These are phyloP conservation scores for Penicillium ochrochloron DNA, from an alignment of 495 filamentous ascomycete species.

Conservation along the genomic window DNA sequence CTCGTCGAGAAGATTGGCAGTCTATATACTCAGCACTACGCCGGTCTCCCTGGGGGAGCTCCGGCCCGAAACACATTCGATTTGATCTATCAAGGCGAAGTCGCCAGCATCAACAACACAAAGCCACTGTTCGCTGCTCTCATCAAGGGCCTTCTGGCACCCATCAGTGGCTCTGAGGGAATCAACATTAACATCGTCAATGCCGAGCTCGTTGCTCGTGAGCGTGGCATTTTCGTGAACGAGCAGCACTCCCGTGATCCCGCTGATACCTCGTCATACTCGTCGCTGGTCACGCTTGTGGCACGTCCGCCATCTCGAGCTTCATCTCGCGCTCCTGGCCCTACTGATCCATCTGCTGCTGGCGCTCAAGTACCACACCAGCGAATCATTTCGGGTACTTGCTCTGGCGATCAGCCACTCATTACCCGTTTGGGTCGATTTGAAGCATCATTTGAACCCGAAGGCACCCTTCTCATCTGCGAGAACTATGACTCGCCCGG, in stretches of 20 bases:
- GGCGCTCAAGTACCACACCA: slow-evolving; percentile 29
- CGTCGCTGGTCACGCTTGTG: slow-evolving; percentile 64
- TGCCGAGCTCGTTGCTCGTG: slow-evolving; percentile 66
- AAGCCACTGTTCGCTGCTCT: slow-evolving; percentile 71
- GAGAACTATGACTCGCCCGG: slow-evolving; percentile 74
- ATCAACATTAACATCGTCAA: slow-evolving; percentile 77
- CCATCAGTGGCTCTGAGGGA: slow-evolving; percentile 60
- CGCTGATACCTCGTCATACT: slow-evolving; percentile 53
- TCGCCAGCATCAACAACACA: slow-evolving; percentile 65
- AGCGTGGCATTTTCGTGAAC: slow-evolving; percentile 70
- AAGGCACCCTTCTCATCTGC: slow-evolving; percentile 66
- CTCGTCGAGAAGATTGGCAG: slow-evolving; percentile 72
- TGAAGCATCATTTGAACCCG: slow-evolving; percentile 63
- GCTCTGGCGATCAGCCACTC: slow-evolving; percentile 58
- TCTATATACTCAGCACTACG: slow-evolving; percentile 73
- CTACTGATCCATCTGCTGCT: slow-evolving; percentile 5
- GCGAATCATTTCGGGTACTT: slow-evolving; percentile 69
- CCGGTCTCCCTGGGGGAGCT: slow-evolving; percentile 27
- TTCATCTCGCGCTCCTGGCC: slow-evolving; percentile 23
- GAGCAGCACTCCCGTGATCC: slow-evolving; percentile 62
- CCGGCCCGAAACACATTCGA: slow-evolving; percentile 64
- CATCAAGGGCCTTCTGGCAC: slow-evolving; percentile 66
- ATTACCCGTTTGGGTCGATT: slow-evolving; percentile 71
- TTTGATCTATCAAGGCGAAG: slow-evolving; percentile 68
- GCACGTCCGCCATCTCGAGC: slow-evolving; percentile 40